Evolutionary conservation across 164 flowering plant genomes (phyloP), one percentile per base, ranked within the genome.

Genomic region (Magnolia officinalis): DNA sequence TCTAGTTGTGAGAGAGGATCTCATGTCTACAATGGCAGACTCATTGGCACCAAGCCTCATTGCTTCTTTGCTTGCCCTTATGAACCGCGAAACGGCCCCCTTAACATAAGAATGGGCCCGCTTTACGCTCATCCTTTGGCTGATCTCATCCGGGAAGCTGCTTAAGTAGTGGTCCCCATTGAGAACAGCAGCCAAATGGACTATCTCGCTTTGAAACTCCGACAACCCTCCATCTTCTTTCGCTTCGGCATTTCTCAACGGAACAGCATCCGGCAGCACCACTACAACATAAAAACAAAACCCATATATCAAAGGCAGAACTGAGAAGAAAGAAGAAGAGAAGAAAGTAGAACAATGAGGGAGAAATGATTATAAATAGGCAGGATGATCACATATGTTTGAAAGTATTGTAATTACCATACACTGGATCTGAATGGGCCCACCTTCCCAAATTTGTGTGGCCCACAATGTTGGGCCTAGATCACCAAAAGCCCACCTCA

Each of bases 11-110:
- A 94, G 94, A 16, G 98, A 92, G 8, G 98, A 89, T 77, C 96
- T 89, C 99, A 96, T 96, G 82, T 96, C 90, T 18, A 94, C 98
- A 85, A 91, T 90, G 75, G 97, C 91, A 69, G 95, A 87, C 75
- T 87, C 86, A 76, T 90, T 85, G 1, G 98, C 99, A 31, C 98
- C 99, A 79, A 96, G 67, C 72, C 75, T 87, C 74, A 92, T 72
- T 50, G 99, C 98, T 82, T 90, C 92, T 82, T 89, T 89, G 83
- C 98, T 89, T 14, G 98, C 99, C 73, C 87, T 79, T 2, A 87
- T 83, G 81, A 93, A 96, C 81, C 98, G 88, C 0, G 96, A 83
- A 1, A 88, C 91, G 2, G 98, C 94, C 21, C 92, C 95, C 29
- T 45, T 86, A 26, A 86, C 92, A 24, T 96, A 96, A 23, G 83